Evolutionary conservation across 257 asterid species (phyloP), one percentile per base, ranked within the genome.

Genomic region (Fraxinus quadrangulata): DNA sequence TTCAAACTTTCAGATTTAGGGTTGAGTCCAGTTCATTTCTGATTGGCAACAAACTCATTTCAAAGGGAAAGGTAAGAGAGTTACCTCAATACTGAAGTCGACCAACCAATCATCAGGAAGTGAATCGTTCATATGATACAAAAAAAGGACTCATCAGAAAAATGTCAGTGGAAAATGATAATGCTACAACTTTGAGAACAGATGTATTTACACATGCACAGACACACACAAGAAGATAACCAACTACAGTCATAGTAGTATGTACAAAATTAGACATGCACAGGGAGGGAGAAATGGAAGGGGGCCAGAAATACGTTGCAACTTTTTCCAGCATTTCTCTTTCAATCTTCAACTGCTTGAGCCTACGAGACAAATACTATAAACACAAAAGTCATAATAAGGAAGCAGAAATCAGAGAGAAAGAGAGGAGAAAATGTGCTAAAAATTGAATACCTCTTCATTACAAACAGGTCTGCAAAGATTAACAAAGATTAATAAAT

Each of bases 71-170:
- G n/a, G 34, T 24, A 51, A 67, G 40, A 42, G 3, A 72, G 68
- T 77, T 81, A 91, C 97, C 97, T 88, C 95, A 2, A 87, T 84
- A 0, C 97, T 91, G 90, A 63, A 36, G 11, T 84, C 61, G 81
- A n/a, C n/a, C n/a, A n/a, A 45, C 68, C 79, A 49, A 84, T 61
- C 77, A 78, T 72, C 82, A 66, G 33, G 76, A 65, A 49, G 65
- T 12, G 26, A 68, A 72, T 72, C 40, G 34, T 75, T 21, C 85
- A 79, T 67, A 78, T 26, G 69, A 72, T 65, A 77, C 67, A 72
- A 77, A 72, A 10, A 73, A n/a, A 80, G 6, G 68, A 24, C 75
- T 26, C 71, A 26, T 33, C 12, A 63, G 19, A 72, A 12, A n/a
- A 39, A 49, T 13, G 23, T 9, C 16, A 72, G 70, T 49, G 30